Evolutionary conservation across 2,329 filamentous ascomycete genomes (phyloP).

Genomic region (Colletotrichum chrysophilum): DNA sequence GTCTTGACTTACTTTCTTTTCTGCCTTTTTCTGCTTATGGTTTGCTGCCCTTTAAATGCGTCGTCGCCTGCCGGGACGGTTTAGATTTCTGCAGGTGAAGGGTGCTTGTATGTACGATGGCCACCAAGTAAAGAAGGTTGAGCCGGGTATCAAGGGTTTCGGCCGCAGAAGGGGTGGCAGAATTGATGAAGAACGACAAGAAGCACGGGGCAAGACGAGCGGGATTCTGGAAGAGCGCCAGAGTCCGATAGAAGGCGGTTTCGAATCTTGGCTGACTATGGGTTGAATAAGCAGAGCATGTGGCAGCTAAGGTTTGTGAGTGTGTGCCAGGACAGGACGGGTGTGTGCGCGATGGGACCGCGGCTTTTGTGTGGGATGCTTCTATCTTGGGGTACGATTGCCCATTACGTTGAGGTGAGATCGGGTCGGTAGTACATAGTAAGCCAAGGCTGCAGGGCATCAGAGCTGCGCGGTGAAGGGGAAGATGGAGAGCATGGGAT

Average conservation of each 20-base stretch:
- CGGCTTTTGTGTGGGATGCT: not conserved
- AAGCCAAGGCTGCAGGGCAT: not conserved
- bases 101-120: not conserved
- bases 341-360: not conserved
- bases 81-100: not conserved
- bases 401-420: not conserved
- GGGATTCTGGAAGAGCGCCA: conserved; percentile 5
- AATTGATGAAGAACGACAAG: not conserved
- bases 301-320: conserved; percentile 9
- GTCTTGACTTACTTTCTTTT: not conserved
- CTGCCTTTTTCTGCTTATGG: not conserved
- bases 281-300: conserved; percentile 18
- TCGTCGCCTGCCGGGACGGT: not conserved
- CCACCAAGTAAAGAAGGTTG: not conserved
- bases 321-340: not conserved
- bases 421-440: not conserved
- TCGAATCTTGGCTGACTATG: conserved; percentile 18
- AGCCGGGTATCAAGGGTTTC: not conserved
- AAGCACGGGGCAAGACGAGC: not conserved
- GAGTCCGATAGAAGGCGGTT: conserved; percentile 13
- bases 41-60: not conserved
- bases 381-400: not conserved
- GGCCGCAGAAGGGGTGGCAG: not conserved
- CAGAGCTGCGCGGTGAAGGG: not conserved
- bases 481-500: not conserved